Conservation (phyloP, 2,329 filamentous ascomycete species). For the Phialocephala subalpina region DNA sequence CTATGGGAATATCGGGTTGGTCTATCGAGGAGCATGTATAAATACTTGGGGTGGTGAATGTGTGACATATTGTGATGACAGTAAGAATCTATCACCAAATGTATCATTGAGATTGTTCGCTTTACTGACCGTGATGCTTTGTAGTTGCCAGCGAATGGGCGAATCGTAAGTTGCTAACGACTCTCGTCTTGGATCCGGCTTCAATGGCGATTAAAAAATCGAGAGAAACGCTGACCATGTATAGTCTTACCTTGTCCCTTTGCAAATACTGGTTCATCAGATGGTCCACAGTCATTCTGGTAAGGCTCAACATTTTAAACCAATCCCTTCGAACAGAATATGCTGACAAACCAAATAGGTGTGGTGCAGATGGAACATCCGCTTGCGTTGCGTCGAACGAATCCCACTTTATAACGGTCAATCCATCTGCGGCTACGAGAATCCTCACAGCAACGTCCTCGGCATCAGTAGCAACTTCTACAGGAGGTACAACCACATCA, state of each 20-base stretch:
- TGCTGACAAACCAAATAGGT: conserved; percentile 5
- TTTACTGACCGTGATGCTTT: neutral
- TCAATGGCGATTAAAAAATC: neutral
- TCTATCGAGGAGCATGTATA: conserved; percentile 24
- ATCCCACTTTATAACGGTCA: conserved; percentile 15
- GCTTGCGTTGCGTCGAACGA: conserved; percentile 10
- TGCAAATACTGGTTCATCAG: conserved; percentile 6
- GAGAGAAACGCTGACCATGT: conserved; percentile 1
- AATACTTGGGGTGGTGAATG: conserved; percentile 24
- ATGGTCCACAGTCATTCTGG: conserved; percentile 6
- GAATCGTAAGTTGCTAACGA: conserved; percentile 1
- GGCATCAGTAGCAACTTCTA: conserved; percentile 6
- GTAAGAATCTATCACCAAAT: conserved; percentile 9
- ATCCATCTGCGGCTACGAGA: neutral
- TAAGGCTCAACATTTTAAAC: too few relatives aligned
- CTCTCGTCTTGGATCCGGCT: neutral
- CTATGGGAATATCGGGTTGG: conserved; percentile 13
- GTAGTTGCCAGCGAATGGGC: conserved; percentile 16
- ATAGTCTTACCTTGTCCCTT: conserved; percentile 19
- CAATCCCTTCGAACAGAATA: neutral
- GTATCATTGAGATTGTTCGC: neutral
- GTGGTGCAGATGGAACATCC: conserved; percentile 11
- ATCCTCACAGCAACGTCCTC: conserved; percentile 8
- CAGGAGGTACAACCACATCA: neutral
- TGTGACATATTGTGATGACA: conserved; percentile 22